These are phyloP conservation scores for Halophytophthora polymorphica DNA, from an alignment of 352 stramenopile species.

Conservation along the genomic window DNA sequence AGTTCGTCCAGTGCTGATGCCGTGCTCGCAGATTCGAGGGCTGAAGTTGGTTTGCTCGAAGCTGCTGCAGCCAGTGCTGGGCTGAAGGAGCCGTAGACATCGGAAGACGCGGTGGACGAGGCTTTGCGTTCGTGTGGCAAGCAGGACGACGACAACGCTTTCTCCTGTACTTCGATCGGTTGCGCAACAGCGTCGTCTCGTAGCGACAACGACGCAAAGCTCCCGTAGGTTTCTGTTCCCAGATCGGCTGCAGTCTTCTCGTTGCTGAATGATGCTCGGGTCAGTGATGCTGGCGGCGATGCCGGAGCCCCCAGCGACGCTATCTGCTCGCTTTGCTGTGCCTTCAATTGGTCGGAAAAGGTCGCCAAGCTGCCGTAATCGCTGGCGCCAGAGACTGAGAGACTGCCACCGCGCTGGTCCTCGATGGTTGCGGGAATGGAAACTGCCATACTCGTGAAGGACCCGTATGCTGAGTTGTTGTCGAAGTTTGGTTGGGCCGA, in stretches of 20 bases:
- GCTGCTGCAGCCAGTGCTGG: background rate
- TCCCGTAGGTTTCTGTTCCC: constrained; percentile 27
- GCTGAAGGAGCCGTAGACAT: constrained; percentile 26
- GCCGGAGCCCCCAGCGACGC: constrained; percentile 21
- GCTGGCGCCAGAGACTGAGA: background rate
- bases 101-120: background rate
- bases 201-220: constrained; percentile 29
- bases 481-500: constrained; percentile 5
- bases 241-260: background rate
- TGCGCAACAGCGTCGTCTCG: background rate
- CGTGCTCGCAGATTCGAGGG: constrained; percentile 10
- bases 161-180: background rate
- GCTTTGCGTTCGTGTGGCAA: no score
- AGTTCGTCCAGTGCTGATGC: constrained; percentile 61
- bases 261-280: background rate
- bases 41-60: background rate
- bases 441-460: constrained; percentile 24
- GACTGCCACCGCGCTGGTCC: background rate
- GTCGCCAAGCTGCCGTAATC: constrained; percentile 28
- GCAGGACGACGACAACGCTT: background rate
- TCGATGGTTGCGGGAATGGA: constrained; percentile 11
- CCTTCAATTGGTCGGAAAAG: constrained; percentile 10
- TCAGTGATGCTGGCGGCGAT: constrained; percentile 12
- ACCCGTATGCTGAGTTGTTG: constrained; percentile 20
- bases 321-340: constrained; percentile 14